Evolutionary conservation across 2,329 filamentous ascomycete species (phyloP), one percentile per base, ranked within the genome.

Genomic region (Aphanocladium album): DNA sequence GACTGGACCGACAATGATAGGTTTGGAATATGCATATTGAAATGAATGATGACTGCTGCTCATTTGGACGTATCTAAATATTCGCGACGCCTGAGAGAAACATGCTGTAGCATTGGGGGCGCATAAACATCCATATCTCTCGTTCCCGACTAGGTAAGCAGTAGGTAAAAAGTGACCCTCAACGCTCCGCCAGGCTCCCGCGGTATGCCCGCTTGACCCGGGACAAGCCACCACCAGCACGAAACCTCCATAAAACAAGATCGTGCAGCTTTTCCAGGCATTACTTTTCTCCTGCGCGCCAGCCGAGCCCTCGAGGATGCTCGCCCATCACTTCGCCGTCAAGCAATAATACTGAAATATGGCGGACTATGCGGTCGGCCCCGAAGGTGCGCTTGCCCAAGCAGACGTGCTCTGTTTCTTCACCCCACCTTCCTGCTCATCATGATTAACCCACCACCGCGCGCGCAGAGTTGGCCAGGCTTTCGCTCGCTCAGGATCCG

Each of bases 381-480:
- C 73, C 33, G 73, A 77, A 62, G 74, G 75, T 76, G 62, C 52
- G 67, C 63, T 25, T 9, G n/a, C 35, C 23, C 46, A 45, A 21
- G 2, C 17, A 8, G 23, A 47, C 43, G 54, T 7, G 23, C 27
- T 27, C 33, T 19, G 37, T 51, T 25, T 46, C 39, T 37, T 49
- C 56, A 51, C 56, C 46, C 56, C 56, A 51, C 56, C 46, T 41
- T n/a, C n/a, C n/a, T 41, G 23, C 7, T 23, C 37, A 23, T 53
- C 27, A 49, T 37, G 49, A 46, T 59, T 59, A 53, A 62, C 54
- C 52, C 37, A 25, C 30, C 53, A 19, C 46, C 39, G 39, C 16
- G n/a, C n/a, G 25, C 30, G 61, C 65, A 79, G 77, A 76, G 66
- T 73, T 79, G 65, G 71, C 74, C 64, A 72, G 70, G 57, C 71